Conservation (phyloP, 2,329 filamentous ascomycete genomes). For the Aspergillus eucalypticola region DNA sequence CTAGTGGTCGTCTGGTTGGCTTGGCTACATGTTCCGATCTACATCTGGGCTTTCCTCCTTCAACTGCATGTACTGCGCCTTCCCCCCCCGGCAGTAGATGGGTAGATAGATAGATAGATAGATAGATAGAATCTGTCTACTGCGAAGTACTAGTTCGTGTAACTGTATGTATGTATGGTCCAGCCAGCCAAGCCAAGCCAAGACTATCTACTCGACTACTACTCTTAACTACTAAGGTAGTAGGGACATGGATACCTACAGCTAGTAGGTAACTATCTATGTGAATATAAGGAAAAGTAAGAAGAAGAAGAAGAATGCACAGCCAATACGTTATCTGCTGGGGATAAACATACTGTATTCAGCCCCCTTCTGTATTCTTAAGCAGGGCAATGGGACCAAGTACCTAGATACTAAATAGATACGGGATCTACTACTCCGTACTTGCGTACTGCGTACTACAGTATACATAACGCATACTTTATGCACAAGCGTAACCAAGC, state of each 20-base stretch:
- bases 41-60: not conserved
- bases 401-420: not conserved
- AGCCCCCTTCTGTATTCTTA: not conserved
- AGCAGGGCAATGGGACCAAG: no score
- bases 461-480: no score
- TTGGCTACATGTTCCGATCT: slow-evolving; percentile 3
- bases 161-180: not conserved
- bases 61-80: not conserved
- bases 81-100: no score
- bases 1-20: not conserved
- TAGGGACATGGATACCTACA: no score
- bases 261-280: no score
- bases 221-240: not conserved
- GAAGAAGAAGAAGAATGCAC: not conserved
- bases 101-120: no score
- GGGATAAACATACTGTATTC: not conserved
- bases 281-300: no score
- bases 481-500: no score
- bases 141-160: no score
- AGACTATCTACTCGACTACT: no score
- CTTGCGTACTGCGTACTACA: not conserved
- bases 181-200: not conserved
- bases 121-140: no score
- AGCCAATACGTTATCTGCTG: not conserved
- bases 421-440: not conserved